Evolutionary conservation across 225 moss, liverwort and hornwort species (phyloP), one percentile per base, ranked within the genome.

Genomic region (Polytrichum commune): DNA sequence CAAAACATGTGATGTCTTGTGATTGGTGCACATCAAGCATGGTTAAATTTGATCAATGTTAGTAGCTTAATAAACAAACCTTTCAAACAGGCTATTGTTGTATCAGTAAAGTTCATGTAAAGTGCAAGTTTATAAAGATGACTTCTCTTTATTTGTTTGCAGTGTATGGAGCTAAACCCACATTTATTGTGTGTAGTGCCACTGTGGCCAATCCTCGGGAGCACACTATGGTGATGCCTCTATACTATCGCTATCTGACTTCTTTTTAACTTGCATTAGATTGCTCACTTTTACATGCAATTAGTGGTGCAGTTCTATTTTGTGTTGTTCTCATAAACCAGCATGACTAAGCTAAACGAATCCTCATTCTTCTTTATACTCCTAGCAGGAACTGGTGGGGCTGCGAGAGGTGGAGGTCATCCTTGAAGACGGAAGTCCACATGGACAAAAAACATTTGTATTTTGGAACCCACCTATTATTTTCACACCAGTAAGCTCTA

Each of bases 101-200:
- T 46, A 16, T 46, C 46, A 46, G 13, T 13, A 46, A 32, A 46
- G 13, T 46, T 46, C 46, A 46, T 46, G 13, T 46, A 46, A 46
- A 46, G 16, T 46, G 46, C 46, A 67, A 66, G 65, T 63, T 29
- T 70, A 23, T 69, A 19, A 46, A 73, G 26, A 30, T 70, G 73
- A 65, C 30, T 54, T 20, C 62, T 78, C 32, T 77, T 68, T 27
- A 26, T 71, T 19, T 76, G 67, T 74, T 71, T 78, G 74, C 87
- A 95, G 95, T 93, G 79, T 87, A 95, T 74, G 93, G 95, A 88
- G 84, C 80, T 65, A 82, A 95, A 55, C 95, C 93, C n/a, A 87
- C 84, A 7, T 95, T 95, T 38, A 83, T 95, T 71, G 78, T 91
- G 9, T 95, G 95, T 77, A 95, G 95, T 82, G 95, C 95, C 72